A percentile compares a stretch with the other conserved stretches of the same genome.
These are phyloP conservation scores for Sindora glabra DNA, from an alignment of 306 rosid genomes.

Conservation along the genomic window DNA sequence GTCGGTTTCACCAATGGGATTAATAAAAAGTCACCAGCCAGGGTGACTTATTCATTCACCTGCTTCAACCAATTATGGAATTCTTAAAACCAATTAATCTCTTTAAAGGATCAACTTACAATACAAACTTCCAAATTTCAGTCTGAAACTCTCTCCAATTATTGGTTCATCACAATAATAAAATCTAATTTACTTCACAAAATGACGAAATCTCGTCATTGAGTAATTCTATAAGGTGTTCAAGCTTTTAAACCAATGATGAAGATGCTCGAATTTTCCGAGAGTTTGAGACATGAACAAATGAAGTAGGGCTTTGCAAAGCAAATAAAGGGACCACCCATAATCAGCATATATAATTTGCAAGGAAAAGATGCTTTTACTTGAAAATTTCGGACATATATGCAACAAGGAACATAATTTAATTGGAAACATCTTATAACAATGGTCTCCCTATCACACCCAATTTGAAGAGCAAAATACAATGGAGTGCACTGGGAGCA, in stretches of 20 bases:
- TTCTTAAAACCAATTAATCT: not conserved
- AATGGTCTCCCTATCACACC: not conserved
- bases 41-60: too few relatives aligned
- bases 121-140: not conserved
- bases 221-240: too few relatives aligned
- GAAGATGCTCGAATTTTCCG: too few relatives aligned
- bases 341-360: not conserved
- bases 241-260: too few relatives aligned
- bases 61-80: too few relatives aligned
- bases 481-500: not conserved
- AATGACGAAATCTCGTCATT: too few relatives aligned
- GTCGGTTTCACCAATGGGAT: too few relatives aligned
- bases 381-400: too few relatives aligned
- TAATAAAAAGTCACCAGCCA: too few relatives aligned
- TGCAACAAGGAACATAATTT: too few relatives aligned
- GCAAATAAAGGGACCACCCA: not conserved
- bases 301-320: too few relatives aligned
- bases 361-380: not conserved
- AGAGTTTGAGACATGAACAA: too few relatives aligned
- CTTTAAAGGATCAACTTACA: not conserved
- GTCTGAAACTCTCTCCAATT: not conserved
- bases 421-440: not conserved
- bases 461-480: not conserved
- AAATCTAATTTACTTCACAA: not conserved
- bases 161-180: not conserved